These are phyloP conservation scores for Misopates orontium DNA, from an alignment of 257 asterid species.

Conservation along the genomic window DNA sequence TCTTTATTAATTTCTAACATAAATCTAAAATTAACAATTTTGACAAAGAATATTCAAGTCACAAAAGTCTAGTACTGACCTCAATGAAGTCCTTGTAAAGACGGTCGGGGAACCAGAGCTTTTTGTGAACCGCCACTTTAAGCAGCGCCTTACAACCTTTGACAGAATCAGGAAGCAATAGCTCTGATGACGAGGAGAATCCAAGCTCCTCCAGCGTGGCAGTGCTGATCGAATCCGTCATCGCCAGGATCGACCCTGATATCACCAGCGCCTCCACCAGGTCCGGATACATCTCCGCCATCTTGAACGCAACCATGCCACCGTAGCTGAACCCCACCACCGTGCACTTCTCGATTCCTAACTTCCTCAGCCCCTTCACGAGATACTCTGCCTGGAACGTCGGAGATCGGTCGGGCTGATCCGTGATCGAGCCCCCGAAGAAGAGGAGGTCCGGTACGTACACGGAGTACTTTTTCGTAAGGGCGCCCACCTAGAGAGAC, in stretches of 20 bases:
- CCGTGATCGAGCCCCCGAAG: slow-evolving; percentile 79
- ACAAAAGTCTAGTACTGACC: slow-evolving; percentile 35
- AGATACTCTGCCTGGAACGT: slow-evolving; percentile 74
- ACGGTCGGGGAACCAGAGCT: slow-evolving; percentile 89
- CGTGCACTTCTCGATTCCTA: slow-evolving; percentile 67
- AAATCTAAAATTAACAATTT: too few relatives aligned
- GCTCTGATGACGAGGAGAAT: slow-evolving; percentile 70
- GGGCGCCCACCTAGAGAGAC: slow-evolving; percentile 52
- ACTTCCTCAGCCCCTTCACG: slow-evolving; percentile 54
- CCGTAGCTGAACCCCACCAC: slow-evolving; percentile 93
- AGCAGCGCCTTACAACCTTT: slow-evolving; percentile 75
- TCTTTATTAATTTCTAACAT: too few relatives aligned
- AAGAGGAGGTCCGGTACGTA: slow-evolving; percentile 87
- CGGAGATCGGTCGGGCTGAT: slow-evolving; percentile 68
- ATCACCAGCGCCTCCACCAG: slow-evolving; percentile 64
- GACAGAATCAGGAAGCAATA: slow-evolving; percentile 68
- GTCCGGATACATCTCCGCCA: slow-evolving; percentile 75
- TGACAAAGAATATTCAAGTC: too few relatives aligned
- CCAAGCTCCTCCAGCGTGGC: slow-evolving; percentile 60
- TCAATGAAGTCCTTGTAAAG: slow-evolving; percentile 78
- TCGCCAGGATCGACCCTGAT: slow-evolving; percentile 74
- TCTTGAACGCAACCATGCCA: slow-evolving; percentile 93
- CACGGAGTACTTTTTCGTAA: slow-evolving; percentile 66
- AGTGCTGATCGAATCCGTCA: slow-evolving; percentile 71
- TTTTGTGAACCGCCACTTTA: slow-evolving; percentile 69